Percentiles rank a stretch among this genome's conserved stretches.
Conservation (phyloP, 495 filamentous ascomycete genomes). For the Trichodelitschia bisporula region DNA sequence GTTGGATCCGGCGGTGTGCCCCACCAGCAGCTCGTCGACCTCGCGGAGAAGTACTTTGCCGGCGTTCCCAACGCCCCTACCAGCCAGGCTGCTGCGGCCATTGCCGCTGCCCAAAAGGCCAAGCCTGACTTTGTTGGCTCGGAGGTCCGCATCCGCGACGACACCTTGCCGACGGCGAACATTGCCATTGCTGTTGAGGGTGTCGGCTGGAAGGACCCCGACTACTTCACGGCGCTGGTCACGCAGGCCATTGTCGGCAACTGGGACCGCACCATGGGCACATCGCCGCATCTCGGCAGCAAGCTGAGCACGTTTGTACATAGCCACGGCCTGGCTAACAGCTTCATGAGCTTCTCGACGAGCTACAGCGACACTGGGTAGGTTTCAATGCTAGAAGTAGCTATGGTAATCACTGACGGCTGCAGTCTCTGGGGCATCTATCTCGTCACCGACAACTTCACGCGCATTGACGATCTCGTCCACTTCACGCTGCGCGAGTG, state of each 20-base stretch:
- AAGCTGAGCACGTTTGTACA: constrained; percentile 86
- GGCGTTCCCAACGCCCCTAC: constrained; percentile 45
- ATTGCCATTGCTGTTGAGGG: constrained; percentile 98
- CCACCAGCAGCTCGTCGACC: constrained; percentile 76
- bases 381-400: constrained; percentile 9
- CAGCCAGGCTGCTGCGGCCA: constrained; percentile 36
- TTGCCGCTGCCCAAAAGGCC: constrained; percentile 47
- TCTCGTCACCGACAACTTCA: constrained; percentile 74
- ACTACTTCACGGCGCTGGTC: constrained; percentile 95
- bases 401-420: constrained; percentile 3
- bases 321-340: constrained; percentile 85
- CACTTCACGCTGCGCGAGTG: constrained; percentile 98
- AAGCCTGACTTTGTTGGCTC: constrained; percentile 90
- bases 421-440: constrained; percentile 98
- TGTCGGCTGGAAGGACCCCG: constrained; percentile 96
- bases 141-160: constrained; percentile 81
- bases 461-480: constrained; percentile 73
- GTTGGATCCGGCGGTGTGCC: constrained; percentile 88
- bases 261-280: constrained; percentile 97
- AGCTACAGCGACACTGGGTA: constrained; percentile 99
- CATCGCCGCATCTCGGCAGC: constrained; percentile 85
- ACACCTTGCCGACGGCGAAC: constrained; percentile 86
- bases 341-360: constrained; percentile 99
- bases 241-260: constrained; percentile 98
- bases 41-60: constrained; percentile 92